Evolutionary conservation across 805 yeast genomes (phyloP).

Genomic region (Metschnikowia similis): DNA sequence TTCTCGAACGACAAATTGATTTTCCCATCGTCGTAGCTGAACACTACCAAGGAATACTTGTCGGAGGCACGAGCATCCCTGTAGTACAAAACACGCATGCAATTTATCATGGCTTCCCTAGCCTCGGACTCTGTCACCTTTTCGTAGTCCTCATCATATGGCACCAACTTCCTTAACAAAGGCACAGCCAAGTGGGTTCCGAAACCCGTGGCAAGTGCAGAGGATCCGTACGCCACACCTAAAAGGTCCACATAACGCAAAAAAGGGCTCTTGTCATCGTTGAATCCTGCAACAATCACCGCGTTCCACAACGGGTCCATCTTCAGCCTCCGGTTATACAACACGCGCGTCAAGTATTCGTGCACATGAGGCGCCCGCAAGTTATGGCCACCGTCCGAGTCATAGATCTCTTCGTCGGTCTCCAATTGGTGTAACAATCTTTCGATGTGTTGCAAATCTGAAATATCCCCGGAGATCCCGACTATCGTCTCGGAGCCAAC

Average conservation of each 20-base stretch:
- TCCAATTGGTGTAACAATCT: slow-evolving; percentile 73
- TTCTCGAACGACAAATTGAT: slow-evolving; percentile 61
- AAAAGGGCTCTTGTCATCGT: slow-evolving; percentile 60
- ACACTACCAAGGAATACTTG: slow-evolving; percentile 73
- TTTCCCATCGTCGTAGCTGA: slow-evolving; percentile 43
- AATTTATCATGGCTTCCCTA: slow-evolving; percentile 66
- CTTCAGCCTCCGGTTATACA: slow-evolving; percentile 85
- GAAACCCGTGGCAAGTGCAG: slow-evolving; percentile 91
- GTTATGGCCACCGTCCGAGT: slow-evolving; percentile 53
- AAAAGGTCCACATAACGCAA: slow-evolving; percentile 83
- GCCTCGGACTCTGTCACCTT: slow-evolving; percentile 74
- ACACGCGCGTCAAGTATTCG: slow-evolving; percentile 76
- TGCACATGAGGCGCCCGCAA: slow-evolving; percentile 85
- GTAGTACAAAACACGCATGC: slow-evolving; percentile 92
- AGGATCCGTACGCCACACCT: slow-evolving; percentile 87
- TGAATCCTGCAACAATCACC: slow-evolving; percentile 83
- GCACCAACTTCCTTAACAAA: slow-evolving; percentile 77
- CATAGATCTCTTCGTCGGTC: slow-evolving; percentile 69
- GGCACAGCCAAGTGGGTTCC: slow-evolving; percentile 96
- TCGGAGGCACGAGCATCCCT: slow-evolving; percentile 95
- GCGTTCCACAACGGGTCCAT: slow-evolving; percentile 98
- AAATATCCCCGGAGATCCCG: slow-evolving; percentile 91
- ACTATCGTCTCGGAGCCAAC: slow-evolving; percentile 87
- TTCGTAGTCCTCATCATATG: slow-evolving; percentile 68
- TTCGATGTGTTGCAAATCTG: slow-evolving; percentile 85